These are phyloP conservation scores for Tolypocladium sp. DNA, from an alignment of 2,329 filamentous ascomycete genomes.

Conservation along the genomic window DNA sequence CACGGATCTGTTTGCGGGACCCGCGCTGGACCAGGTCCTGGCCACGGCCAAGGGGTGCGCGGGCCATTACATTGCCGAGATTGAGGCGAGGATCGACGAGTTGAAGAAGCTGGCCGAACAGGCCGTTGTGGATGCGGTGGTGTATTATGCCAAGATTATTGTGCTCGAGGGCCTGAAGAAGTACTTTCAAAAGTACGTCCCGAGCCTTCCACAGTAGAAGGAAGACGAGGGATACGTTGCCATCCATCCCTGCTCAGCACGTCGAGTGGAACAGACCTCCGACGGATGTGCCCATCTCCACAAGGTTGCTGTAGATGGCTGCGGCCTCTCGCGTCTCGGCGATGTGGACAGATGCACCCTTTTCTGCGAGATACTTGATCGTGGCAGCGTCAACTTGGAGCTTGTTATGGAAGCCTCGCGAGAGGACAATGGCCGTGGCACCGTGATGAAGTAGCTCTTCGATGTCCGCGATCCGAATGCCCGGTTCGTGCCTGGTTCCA, in stretches of 20 bases:
- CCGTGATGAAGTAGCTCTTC: constrained; percentile 4
- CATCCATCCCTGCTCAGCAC: neutral
- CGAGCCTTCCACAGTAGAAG: neutral
- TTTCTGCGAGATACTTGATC: constrained; percentile 1
- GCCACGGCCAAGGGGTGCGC: neutral
- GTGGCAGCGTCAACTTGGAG: constrained; percentile 1
- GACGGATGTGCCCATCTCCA: neutral
- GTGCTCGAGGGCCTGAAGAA: neutral
- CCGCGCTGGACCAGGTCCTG: neutral
- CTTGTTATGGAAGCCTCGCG: constrained; percentile 5
- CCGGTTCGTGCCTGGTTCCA: neutral
- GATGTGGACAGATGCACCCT: neutral
- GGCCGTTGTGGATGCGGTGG: no score
- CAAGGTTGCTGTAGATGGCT: neutral
- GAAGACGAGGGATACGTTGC: neutral
- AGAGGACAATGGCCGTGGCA: constrained; percentile 4
- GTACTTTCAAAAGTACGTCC: neutral
- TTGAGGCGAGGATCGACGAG: neutral
- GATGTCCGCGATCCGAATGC: constrained; percentile 3
- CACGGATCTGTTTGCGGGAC: neutral
- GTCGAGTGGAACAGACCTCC: neutral
- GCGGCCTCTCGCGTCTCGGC: neutral
- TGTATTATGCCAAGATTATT: neutral
- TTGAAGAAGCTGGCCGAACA: no score
- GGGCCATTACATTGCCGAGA: neutral